Percentiles rank a stretch among this genome's conserved stretches.
Evolutionary conservation across 768 basidiomycete species (phyloP).

Genomic region (Auriculariales sp.): DNA sequence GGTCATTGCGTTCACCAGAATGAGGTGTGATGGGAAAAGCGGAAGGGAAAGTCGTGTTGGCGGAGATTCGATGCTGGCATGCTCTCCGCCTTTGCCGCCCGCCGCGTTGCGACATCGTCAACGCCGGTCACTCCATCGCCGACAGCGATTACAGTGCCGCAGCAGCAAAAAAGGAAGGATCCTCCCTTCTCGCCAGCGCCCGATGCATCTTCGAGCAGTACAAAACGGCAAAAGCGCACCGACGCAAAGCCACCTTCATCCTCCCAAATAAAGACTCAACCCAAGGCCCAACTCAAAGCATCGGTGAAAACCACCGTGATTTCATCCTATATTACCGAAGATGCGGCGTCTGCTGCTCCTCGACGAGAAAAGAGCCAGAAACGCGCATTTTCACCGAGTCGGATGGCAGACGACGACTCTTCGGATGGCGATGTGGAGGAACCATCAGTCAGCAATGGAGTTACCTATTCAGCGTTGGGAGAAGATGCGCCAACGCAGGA

Average conservation of each 20-base stretch:
- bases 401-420: constrained; percentile 26
- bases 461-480: constrained; percentile 2
- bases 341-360: not conserved
- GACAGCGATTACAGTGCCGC: not conserved
- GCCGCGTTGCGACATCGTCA: not conserved
- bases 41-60: no score
- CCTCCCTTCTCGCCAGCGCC: not conserved
- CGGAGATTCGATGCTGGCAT: no score
- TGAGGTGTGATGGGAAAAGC: no score
- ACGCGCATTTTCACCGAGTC: constrained; percentile 49
- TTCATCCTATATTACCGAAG: not conserved
- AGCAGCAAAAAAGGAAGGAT: no score
- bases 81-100: constrained; percentile 7
- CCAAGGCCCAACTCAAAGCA: not conserved
- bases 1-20: no score
- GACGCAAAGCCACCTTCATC: not conserved
- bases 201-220: not conserved
- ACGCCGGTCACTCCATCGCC: not conserved
- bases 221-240: not conserved
- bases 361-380: not conserved
- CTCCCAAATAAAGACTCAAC: not conserved
- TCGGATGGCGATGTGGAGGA: constrained; percentile 27
- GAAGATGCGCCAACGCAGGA: constrained; percentile 8
- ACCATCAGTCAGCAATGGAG: constrained; percentile 10
- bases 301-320: not conserved